A percentile compares a stretch with the other conserved stretches of the same genome.
Evolutionary conservation across 208 protist genomes (phyloP).

Genomic region (Trypanosoma melophagium): DNA sequence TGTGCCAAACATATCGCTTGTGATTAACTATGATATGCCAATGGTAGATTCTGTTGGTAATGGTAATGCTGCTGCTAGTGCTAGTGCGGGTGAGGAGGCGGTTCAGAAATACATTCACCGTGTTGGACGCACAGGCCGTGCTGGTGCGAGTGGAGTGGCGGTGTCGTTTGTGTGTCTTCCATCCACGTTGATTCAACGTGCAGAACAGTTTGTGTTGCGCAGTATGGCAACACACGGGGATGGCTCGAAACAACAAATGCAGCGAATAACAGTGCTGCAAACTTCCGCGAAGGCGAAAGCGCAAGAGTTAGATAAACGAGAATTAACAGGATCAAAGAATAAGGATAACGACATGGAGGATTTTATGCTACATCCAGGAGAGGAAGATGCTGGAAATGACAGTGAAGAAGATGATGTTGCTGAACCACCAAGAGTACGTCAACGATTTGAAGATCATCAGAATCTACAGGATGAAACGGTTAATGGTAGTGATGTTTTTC

Average conservation of each 20-base stretch:
- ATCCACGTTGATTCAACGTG: conserved; percentile 37
- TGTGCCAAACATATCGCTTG: conserved; percentile 95
- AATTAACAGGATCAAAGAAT: conserved; percentile 12
- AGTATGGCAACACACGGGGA: background rate
- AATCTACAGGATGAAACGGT: background rate
- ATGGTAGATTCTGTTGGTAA: conserved; percentile 1
- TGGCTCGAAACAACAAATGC: background rate
- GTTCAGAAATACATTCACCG: conserved; percentile 95
- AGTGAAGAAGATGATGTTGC: background rate
- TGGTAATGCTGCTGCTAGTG: background rate
- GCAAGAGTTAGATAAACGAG: conserved; percentile 8
- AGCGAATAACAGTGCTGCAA: background rate
- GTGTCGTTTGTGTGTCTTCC: conserved; percentile 91
- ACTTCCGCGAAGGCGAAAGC: conserved; percentile 15
- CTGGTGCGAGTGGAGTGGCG: conserved; percentile 81
- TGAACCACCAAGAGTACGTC: conserved; percentile 6
- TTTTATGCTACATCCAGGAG: background rate
- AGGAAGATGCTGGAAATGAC: conserved; percentile 5
- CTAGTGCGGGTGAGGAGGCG: conserved; percentile 39
- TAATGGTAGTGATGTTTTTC: background rate
- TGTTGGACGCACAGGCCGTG: conserved; percentile 93
- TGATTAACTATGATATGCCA: conserved; percentile 99
- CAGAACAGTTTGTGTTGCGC: conserved; percentile 20
- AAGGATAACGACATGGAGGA: background rate
- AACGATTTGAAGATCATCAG: conserved; percentile 6